A percentile compares a stretch with the other conserved stretches of the same genome.
phyloP scores from a whole-genome alignment of 176 grass and related monocot genomes.

The Triticum urartu region DNA sequence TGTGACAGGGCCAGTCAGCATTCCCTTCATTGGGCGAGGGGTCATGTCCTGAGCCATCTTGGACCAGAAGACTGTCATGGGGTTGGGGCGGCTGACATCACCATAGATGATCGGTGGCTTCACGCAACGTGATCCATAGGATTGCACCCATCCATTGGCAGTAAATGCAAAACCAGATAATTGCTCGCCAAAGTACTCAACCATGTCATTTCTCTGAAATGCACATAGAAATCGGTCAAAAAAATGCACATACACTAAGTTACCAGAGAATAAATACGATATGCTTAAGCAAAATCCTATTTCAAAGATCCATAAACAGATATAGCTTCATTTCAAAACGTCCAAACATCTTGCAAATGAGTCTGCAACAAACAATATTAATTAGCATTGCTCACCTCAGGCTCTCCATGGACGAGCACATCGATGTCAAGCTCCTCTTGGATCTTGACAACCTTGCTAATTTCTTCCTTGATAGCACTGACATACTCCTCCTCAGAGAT shows the following conservation, averaged over 20 bases:
- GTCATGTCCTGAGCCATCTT: conserved; percentile 89
- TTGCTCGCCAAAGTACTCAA: conserved; percentile 98
- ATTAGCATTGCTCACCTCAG: conserved; percentile 60
- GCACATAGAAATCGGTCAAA: background rate
- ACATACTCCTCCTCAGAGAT: conserved; percentile 80
- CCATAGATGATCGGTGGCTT: conserved; percentile 97
- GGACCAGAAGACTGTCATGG: conserved; percentile 99
- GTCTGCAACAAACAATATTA: background rate
- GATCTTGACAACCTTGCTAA: conserved; percentile 88
- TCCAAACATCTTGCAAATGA: background rate
- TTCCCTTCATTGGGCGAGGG: conserved; percentile 94
- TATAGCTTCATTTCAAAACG: background rate
- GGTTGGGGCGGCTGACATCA: conserved; percentile 87
- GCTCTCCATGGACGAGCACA: conserved; percentile 94
- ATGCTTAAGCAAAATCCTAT: background rate
- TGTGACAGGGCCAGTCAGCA: conserved; percentile 96
- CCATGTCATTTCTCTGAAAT: conserved; percentile 95
- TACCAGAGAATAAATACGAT: background rate
- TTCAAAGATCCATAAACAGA: background rate
- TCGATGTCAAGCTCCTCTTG: conserved; percentile 99
- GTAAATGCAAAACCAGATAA: conserved; percentile 97
- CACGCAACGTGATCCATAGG: conserved; percentile 92
- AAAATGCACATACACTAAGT: conserved; percentile 17
- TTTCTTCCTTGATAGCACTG: conserved; percentile 87
- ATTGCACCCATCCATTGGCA: conserved; percentile 96